These are phyloP conservation scores for Pseudophaeomoniella oleicola DNA, from an alignment of 2,329 filamentous ascomycete genomes.

Conservation along the genomic window DNA sequence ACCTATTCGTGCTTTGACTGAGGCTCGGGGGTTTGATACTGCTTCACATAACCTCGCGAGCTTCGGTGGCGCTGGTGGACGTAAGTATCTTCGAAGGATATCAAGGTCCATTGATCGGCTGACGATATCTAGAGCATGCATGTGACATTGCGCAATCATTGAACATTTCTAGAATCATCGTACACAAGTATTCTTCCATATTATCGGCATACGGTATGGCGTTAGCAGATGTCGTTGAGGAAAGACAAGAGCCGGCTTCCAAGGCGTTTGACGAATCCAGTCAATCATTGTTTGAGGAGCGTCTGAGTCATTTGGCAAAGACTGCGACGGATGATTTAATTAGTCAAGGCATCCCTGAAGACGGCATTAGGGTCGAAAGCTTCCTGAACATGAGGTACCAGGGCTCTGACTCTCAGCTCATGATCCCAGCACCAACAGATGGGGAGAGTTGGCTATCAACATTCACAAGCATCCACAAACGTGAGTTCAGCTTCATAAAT, in stretches of 20 bases:
- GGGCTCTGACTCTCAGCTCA: conserved; percentile 34
- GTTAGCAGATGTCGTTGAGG: conserved; percentile 24
- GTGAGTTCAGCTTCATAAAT: conserved; percentile 84
- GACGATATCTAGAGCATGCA: too few relatives aligned
- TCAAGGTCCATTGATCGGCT: too few relatives aligned
- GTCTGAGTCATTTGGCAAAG: conserved; percentile 56
- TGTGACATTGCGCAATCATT: conserved; percentile 26
- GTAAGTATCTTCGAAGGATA: too few relatives aligned
- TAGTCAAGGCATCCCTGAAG: conserved; percentile 26
- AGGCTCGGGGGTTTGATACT: conserved; percentile 14
- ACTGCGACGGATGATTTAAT: conserved; percentile 32
- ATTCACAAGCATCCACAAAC: conserved; percentile 73
- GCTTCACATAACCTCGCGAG: conserved; percentile 14
- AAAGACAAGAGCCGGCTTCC: conserved; percentile 20
- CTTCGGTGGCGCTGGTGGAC: conserved; percentile 20
- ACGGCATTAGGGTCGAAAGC: conserved; percentile 27
- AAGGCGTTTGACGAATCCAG: conserved; percentile 39
- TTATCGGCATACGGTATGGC: conserved; percentile 32
- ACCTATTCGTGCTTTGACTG: conserved; percentile 15
- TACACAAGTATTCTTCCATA: conserved; percentile 27
- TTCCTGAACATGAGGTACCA: conserved; percentile 36
- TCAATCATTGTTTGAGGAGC: conserved; percentile 35
- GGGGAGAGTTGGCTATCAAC: conserved; percentile 68
- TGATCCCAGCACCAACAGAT: conserved; percentile 45
- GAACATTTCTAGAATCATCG: conserved; percentile 25